These are phyloP conservation scores for Escovopsis weberi DNA, from an alignment of 2,329 filamentous ascomycete genomes.

Conservation along the genomic window DNA sequence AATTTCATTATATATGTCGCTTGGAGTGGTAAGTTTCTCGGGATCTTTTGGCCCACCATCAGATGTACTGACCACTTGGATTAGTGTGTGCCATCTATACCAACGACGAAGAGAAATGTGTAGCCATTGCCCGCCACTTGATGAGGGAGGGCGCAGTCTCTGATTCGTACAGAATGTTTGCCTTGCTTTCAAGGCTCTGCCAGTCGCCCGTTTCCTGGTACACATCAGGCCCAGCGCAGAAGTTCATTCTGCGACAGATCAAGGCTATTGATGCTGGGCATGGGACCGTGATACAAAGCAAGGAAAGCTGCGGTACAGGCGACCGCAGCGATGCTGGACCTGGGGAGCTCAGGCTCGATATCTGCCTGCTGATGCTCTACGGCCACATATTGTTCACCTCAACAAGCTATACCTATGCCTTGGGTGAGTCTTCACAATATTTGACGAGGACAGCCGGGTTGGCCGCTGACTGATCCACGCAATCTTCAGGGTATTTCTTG, in stretches of 20 bases:
- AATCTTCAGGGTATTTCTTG: constrained; percentile 57
- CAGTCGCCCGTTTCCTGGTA: constrained; percentile 63
- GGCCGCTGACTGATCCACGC: constrained; percentile 2
- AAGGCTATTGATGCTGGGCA: constrained; percentile 66
- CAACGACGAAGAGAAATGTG: constrained; percentile 63
- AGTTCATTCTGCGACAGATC: constrained; percentile 82
- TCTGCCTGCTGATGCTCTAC: constrained; percentile 73
- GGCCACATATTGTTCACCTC: constrained; percentile 79
- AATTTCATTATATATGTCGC: constrained; percentile 63
- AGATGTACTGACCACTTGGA: constrained; percentile 5
- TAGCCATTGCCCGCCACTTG: constrained; percentile 63
- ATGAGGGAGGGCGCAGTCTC: constrained; percentile 72
- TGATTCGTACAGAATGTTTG: constrained; percentile 73
- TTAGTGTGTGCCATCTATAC: constrained; percentile 70
- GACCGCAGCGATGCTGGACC: not conserved
- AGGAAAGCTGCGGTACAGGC: constrained; percentile 11
- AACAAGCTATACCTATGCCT: constrained; percentile 66
- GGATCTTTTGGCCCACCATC: not conserved
- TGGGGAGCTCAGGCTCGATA: constrained; percentile 41
- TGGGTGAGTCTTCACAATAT: constrained; percentile 38
- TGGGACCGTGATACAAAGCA: constrained; percentile 20
- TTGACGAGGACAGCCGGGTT: not conserved
- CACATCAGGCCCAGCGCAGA: constrained; percentile 68
- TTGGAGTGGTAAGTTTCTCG: constrained; percentile 49
- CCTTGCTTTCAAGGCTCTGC: constrained; percentile 60